Conservation (phyloP, 345 rosid genomes). For the Trapa bicornis region DNA sequence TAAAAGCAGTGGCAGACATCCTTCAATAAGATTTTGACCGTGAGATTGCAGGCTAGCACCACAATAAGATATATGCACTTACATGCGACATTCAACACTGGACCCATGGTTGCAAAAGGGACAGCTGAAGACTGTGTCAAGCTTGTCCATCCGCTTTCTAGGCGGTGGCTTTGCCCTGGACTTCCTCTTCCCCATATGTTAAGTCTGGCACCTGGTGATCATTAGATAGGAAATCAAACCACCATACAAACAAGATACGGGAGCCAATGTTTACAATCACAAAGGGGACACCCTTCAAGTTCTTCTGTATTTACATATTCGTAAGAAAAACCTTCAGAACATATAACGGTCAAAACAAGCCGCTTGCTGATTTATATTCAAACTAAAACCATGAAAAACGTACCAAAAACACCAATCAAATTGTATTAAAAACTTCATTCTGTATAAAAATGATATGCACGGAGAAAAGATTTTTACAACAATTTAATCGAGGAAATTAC, state of each 20-base stretch:
- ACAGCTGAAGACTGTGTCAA: constrained; percentile 86
- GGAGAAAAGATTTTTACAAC: too few species aligned
- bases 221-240: not conserved
- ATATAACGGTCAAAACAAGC: not conserved
- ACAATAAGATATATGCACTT: constrained; percentile 7
- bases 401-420: not conserved
- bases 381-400: not conserved
- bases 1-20: too few species aligned
- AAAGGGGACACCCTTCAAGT: not conserved
- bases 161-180: constrained; percentile 93
- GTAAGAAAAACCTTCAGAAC: not conserved
- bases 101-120: constrained; percentile 96
- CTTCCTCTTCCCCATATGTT: constrained; percentile 90
- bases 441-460: too few species aligned
- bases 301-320: not conserved
- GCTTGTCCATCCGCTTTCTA: constrained; percentile 86
- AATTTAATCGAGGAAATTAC: not conserved
- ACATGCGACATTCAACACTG: constrained; percentile 80
- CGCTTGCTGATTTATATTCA: not conserved
- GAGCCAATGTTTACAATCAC: not conserved
- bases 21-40: not conserved
- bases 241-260: not conserved
- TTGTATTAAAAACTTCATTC: not conserved
- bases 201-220: constrained; percentile 1
- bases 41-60: too few species aligned